Evolutionary conservation across 176 grass and related monocot species (phyloP), one percentile per base, ranked within the genome.

Genomic region (Hordeum marinum): DNA sequence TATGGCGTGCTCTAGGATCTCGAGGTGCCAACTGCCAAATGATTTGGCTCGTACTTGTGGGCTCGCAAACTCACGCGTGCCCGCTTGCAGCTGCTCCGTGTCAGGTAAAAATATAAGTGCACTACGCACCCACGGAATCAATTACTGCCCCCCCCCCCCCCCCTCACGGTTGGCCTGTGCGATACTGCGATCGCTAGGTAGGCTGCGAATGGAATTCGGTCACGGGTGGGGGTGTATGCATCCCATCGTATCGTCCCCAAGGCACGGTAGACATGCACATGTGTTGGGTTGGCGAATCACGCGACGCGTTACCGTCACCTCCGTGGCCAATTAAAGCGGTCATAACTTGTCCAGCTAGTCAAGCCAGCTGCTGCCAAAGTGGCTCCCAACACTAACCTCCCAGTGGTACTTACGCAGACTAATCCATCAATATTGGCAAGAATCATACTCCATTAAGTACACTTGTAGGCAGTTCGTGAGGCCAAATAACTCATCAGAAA

Each of bases 11-110:
- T 23, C 57, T 58, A 55, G 7, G 79, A 87, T 50, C 17, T 79
- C 31, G 11, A 29, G 15, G 48, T 24, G 40, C 66, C 81, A 73
- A 64, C 80, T 45, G 46, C 66, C 81, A 73, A 64, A 85, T 67
- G 60, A 68, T 85, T 60, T 89, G 48, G 82, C 36, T 23, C 68
- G 46, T 85, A 85, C 77, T 69, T 75, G 82, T 55, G 66, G 80
- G 75, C 66, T 73, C 75, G 57, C 15, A 9, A 11, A 21, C 66
- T 23, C 58, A 57, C 50, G 81, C 43, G 27, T 52, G 57, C 39
- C 18, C 68, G 35, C 71, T 9, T 54, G 42, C 11, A 13, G 24
- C 24, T 50, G 71, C 12, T 54, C 72, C 43, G 54, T 21, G 15
- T 75, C 24, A 31, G 18, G 34, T 18, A 59, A 31, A 69, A 73